These are phyloP conservation scores for Xylaria sp. DNA, from an alignment of 2,329 filamentous ascomycete genomes.

Conservation along the genomic window DNA sequence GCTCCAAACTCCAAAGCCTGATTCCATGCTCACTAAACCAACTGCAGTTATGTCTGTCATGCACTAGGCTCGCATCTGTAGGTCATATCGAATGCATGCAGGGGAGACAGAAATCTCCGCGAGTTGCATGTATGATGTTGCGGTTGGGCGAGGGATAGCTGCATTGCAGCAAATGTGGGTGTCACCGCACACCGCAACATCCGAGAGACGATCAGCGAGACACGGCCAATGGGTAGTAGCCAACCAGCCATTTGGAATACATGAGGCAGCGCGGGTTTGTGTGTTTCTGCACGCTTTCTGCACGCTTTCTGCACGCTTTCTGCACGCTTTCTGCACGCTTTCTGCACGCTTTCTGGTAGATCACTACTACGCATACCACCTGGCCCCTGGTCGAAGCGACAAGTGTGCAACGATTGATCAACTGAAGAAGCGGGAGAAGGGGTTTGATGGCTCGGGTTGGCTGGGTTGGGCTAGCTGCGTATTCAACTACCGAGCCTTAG, in stretches of 20 bases:
- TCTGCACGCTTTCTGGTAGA: not conserved
- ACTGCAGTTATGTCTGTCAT: slow-evolving; percentile 33
- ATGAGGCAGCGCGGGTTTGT: not conserved
- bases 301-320: too few species aligned
- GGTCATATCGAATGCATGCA: slow-evolving; percentile 37
- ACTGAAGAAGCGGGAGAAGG: not conserved
- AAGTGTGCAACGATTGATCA: not conserved
- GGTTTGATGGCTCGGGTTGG: too few species aligned
- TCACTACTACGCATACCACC: not conserved
- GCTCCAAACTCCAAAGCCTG: slow-evolving; percentile 33
- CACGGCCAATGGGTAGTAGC: not conserved
- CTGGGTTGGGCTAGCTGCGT: not conserved
- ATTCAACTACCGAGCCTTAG: not conserved
- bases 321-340: too few species aligned
- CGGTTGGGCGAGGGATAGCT: slow-evolving; percentile 29
- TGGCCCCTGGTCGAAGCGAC: not conserved
- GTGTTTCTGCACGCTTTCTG: not conserved
- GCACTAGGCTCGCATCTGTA: slow-evolving; percentile 36
- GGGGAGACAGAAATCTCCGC: slow-evolving; percentile 36
- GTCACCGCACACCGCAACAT: slow-evolving; percentile 33
- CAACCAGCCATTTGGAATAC: slow-evolving; percentile 5
- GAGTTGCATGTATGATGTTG: slow-evolving; percentile 18
- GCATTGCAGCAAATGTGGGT: slow-evolving; percentile 37
- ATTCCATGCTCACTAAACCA: slow-evolving; percentile 18
- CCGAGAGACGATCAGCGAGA: slow-evolving; percentile 22